These are phyloP conservation scores for Gnomoniopsis smithogilvyi DNA, from an alignment of 2,329 filamentous ascomycete species.

Conservation along the genomic window DNA sequence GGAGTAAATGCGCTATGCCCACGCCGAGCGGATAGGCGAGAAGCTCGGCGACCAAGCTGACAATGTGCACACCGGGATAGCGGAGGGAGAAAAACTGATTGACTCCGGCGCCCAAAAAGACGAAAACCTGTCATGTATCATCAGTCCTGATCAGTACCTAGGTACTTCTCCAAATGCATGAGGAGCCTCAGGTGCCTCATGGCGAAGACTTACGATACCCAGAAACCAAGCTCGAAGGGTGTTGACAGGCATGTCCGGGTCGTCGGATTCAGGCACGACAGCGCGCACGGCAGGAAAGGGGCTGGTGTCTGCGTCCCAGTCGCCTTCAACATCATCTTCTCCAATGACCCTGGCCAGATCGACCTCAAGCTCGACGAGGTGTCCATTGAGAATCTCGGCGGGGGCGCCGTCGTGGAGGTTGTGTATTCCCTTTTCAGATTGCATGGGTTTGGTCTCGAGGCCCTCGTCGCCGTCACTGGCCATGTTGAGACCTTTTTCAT, in stretches of 20 bases:
- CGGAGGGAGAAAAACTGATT: slow-evolving; percentile 45
- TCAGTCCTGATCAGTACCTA: background rate
- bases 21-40: slow-evolving; percentile 41
- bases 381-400: slow-evolving; percentile 22
- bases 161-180: no score
- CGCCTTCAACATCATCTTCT: slow-evolving; percentile 27
- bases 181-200: background rate
- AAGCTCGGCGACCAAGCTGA: slow-evolving; percentile 42
- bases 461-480: slow-evolving; percentile 2
- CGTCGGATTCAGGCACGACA: slow-evolving; percentile 31
- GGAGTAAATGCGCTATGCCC: slow-evolving; percentile 34
- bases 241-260: slow-evolving; percentile 36
- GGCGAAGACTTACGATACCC: slow-evolving; percentile 30
- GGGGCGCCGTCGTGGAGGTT: background rate
- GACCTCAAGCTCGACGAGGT: slow-evolving; percentile 30
- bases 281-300: slow-evolving; percentile 30
- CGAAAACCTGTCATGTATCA: slow-evolving; percentile 30
- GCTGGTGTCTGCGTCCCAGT: slow-evolving; percentile 28
- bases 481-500: slow-evolving; percentile 1
- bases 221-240: slow-evolving; percentile 42
- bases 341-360: slow-evolving; percentile 26
- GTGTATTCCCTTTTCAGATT: slow-evolving; percentile 3
- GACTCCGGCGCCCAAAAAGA: slow-evolving; percentile 42
- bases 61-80: slow-evolving; percentile 43
- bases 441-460: background rate